Percentiles rank a stretch among this genome's conserved stretches.
Evolutionary conservation across 2,329 filamentous ascomycete genomes (phyloP).

Genomic region (Hymenoscyphus linearis): DNA sequence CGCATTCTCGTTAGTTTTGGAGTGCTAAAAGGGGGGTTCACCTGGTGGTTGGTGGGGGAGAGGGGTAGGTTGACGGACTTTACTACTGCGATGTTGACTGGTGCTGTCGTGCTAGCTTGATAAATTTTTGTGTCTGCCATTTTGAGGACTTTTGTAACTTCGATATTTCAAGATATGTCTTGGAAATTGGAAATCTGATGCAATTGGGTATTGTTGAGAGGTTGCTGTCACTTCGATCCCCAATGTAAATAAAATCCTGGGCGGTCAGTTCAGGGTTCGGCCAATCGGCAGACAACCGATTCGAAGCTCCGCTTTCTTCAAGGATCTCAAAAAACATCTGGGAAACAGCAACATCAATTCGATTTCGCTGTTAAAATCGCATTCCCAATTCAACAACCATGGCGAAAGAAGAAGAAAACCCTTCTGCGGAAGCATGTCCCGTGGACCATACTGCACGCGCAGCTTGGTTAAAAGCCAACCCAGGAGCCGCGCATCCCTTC

Average conservation of each 20-base stretch:
- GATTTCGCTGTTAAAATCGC: background rate
- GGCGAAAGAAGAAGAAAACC: slow-evolving; percentile 23
- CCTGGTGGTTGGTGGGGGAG: slow-evolving; percentile 7
- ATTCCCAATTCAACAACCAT: slow-evolving; percentile 15
- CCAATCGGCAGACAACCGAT: slow-evolving; percentile 21
- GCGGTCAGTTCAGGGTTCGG: slow-evolving; percentile 16
- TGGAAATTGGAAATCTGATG: slow-evolving; percentile 2
- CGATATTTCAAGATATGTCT: background rate
- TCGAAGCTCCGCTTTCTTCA: background rate
- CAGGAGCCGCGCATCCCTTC: slow-evolving; percentile 25
- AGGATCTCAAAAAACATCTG: slow-evolving; percentile 14
- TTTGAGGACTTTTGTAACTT: slow-evolving; percentile 7
- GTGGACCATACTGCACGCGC: slow-evolving; percentile 87
- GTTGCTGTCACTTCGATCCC: background rate
- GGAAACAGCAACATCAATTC: slow-evolving; percentile 11
- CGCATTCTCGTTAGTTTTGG: slow-evolving; percentile 17
- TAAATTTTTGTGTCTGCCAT: slow-evolving; percentile 52
- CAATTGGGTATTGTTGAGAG: background rate
- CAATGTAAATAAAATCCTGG: slow-evolving; percentile 7
- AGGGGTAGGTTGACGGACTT: slow-evolving; percentile 53
- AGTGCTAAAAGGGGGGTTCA: slow-evolving; percentile 6
- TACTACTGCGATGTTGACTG: slow-evolving; percentile 97
- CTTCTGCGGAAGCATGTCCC: slow-evolving; percentile 57
- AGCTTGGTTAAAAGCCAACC: slow-evolving; percentile 62
- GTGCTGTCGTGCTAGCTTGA: slow-evolving; percentile 91